These are phyloP conservation scores for Fraxinus excelsior DNA, from an alignment of 257 asterid genomes.

Conservation along the genomic window DNA sequence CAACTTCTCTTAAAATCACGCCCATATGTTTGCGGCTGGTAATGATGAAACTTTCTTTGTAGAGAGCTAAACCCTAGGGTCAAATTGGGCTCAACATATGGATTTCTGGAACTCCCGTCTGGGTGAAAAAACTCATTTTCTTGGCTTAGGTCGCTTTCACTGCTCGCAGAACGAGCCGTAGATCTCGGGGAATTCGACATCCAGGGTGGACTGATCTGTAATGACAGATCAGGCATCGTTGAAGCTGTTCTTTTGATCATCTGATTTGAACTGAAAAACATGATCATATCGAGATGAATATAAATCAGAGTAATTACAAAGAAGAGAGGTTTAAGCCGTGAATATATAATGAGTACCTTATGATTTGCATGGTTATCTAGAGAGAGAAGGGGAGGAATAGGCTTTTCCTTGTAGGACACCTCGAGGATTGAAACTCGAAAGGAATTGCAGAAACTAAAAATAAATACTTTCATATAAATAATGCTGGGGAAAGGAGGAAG, in stretches of 20 bases:
- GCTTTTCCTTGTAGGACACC: slow-evolving; percentile 27
- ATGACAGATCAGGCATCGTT: slow-evolving; percentile 65
- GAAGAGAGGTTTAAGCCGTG: slow-evolving; percentile 5
- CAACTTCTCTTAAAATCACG: slow-evolving; percentile 57
- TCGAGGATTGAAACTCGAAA: slow-evolving; percentile 21
- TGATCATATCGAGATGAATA: neutral
- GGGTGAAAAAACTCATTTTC: slow-evolving; percentile 37
- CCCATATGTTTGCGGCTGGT: slow-evolving; percentile 50
- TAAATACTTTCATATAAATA: slow-evolving; percentile 1
- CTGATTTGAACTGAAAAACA: slow-evolving; percentile 36
- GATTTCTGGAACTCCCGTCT: slow-evolving; percentile 16
- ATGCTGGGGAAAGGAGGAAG: slow-evolving; percentile 1
- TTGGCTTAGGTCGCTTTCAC: slow-evolving; percentile 72
- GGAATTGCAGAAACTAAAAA: slow-evolving; percentile 30
- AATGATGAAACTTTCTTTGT: slow-evolving; percentile 35
- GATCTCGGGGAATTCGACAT: slow-evolving; percentile 29
- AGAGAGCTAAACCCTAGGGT: slow-evolving; percentile 43
- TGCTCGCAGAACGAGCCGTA: slow-evolving; percentile 52
- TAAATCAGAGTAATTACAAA: neutral
- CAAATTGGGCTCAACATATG: slow-evolving; percentile 38
- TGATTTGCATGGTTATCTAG: slow-evolving; percentile 51
- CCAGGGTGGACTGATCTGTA: slow-evolving; percentile 68
- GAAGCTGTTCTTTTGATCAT: slow-evolving; percentile 28
- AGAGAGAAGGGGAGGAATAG: slow-evolving; percentile 30
- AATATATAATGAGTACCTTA: slow-evolving; percentile 58